These are phyloP conservation scores for Chalciporus chontae DNA, from an alignment of 768 basidiomycete species.

Conservation along the genomic window DNA sequence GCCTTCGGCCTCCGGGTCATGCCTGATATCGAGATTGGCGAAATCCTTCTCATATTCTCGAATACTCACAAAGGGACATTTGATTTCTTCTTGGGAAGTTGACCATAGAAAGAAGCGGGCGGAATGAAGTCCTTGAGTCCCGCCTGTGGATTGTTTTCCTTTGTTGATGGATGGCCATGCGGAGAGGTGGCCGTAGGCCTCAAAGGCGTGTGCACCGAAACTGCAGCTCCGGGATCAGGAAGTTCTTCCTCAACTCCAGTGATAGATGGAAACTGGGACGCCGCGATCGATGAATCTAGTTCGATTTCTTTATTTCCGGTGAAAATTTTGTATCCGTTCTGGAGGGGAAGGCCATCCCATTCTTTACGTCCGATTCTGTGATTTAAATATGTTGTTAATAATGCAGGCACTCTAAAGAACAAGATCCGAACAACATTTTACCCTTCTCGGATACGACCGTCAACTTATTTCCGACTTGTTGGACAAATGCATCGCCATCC, in stretches of 20 bases:
- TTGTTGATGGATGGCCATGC: constrained; percentile 9
- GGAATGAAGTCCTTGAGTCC: constrained; percentile 39
- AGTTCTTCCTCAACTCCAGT: constrained; percentile 31
- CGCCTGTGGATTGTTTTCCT: constrained; percentile 20
- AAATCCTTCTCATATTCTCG: neutral
- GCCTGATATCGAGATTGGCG: constrained; percentile 37
- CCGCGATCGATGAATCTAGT: constrained; percentile 49
- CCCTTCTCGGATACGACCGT: constrained; percentile 69
- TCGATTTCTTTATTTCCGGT: constrained; percentile 62
- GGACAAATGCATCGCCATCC: constrained; percentile 76
- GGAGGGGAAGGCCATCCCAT: constrained; percentile 55
- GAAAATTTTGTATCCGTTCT: constrained; percentile 37
- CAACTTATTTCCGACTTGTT: constrained; percentile 46
- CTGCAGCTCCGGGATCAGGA: constrained; percentile 19
- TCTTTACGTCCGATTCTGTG: constrained; percentile 58
- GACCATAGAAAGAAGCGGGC: constrained; percentile 61
- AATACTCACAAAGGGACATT: constrained; percentile 22
- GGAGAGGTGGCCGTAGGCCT: constrained; percentile 7
- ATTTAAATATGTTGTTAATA: constrained; percentile 11
- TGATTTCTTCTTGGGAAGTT: constrained; percentile 29
- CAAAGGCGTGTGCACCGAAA: constrained; percentile 12
- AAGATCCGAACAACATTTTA: constrained; percentile 56
- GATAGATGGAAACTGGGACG: constrained; percentile 49
- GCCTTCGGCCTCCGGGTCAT: constrained; percentile 71
- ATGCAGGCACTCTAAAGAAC: neutral